Evolutionary conservation across 2,329 filamentous ascomycete species (phyloP), one percentile per base, ranked within the genome.

Genomic region (Fusarium sp.): DNA sequence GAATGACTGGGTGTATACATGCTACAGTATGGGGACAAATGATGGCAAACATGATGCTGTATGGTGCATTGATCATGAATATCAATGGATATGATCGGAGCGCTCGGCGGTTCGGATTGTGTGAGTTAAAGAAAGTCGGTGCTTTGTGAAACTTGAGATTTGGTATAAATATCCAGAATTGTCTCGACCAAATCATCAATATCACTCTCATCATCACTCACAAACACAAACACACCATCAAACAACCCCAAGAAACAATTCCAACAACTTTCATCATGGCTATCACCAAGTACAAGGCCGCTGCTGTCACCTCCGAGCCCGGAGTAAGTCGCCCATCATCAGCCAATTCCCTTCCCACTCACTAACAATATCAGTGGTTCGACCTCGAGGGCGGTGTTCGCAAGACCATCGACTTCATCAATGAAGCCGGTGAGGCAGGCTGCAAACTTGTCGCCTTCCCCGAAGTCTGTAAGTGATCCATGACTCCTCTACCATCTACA

Each of bases 391-490:
- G 76, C 0, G 81, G 83, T 3, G 84, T 90, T 2, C 75, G 81
- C 3, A 91, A 91, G 75, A 89, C 88, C 10, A 85, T 86, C 70
- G 73, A 77, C 0, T 80, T 90, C 53, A 90, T 91, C 67, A 77
- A 81, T 40, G 83, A 88, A 70, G 89, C 89, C 1, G 84, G 84
- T 2, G 67, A 77, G 7, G 83, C 85, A 45, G 85, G 84, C 2
- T 86, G 86, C 3, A 82, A 87, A 61, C 77, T 91, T 4, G 75
- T 91, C 6, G 81, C 83, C 0, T 88, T 88, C 55, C 84, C 86
- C 0, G 85, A 88, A 75, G 82, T 82, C 37, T 88, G 74, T 69
- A 61, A 51, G 73, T 60, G 3, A 2, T 10, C 12, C 2, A 3
- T 4, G 10, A 4, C 2, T 4, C 1, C 2, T 24, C 11, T 12